Conservation (phyloP, 1,284 basidiomycete genomes). For the Trametes pubescens region DNA sequence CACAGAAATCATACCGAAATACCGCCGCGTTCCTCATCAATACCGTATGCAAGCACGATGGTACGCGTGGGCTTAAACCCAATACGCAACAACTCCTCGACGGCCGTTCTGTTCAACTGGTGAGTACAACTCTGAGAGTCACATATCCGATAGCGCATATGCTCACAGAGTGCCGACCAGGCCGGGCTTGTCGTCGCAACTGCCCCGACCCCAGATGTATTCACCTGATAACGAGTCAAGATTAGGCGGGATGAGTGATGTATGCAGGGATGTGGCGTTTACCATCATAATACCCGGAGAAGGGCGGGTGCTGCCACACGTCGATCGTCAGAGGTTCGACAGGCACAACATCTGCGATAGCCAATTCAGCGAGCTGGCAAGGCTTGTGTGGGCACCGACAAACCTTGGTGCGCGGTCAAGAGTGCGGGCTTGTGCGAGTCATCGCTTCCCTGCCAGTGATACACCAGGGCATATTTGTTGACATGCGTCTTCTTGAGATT, state of each 20-base stretch:
- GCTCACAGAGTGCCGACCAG: slow-evolving; percentile 64
- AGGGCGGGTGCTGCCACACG: slow-evolving; percentile 54
- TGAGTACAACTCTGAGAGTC: neutral
- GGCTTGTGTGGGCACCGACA: slow-evolving; percentile 1
- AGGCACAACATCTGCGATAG: slow-evolving; percentile 58
- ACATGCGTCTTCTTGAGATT: slow-evolving; percentile 61
- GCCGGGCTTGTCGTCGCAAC: slow-evolving; percentile 68
- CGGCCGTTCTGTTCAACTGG: slow-evolving; percentile 49
- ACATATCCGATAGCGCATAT: neutral
- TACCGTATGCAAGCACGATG: slow-evolving; percentile 70
- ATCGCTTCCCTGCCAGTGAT: slow-evolving; percentile 68
- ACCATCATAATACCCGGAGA: slow-evolving; percentile 47
- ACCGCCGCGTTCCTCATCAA: slow-evolving; percentile 74
- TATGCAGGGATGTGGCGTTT: neutral
- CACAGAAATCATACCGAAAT: slow-evolving; percentile 47
- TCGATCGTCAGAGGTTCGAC: slow-evolving; percentile 59
- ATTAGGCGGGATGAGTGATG: neutral
- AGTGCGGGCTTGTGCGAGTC: slow-evolving; percentile 66
- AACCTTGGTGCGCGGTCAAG: slow-evolving; percentile 73
- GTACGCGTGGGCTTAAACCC: slow-evolving; percentile 61
- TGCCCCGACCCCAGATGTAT: slow-evolving; percentile 72
- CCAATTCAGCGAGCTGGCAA: neutral
- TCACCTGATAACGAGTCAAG: slow-evolving; percentile 45
- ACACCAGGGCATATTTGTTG: slow-evolving; percentile 72
- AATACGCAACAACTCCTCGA: slow-evolving; percentile 62